Evolutionary conservation across 768 basidiomycete genomes (phyloP), one percentile per base, ranked within the genome.

Genomic region (Crassisporium funariophilum): DNA sequence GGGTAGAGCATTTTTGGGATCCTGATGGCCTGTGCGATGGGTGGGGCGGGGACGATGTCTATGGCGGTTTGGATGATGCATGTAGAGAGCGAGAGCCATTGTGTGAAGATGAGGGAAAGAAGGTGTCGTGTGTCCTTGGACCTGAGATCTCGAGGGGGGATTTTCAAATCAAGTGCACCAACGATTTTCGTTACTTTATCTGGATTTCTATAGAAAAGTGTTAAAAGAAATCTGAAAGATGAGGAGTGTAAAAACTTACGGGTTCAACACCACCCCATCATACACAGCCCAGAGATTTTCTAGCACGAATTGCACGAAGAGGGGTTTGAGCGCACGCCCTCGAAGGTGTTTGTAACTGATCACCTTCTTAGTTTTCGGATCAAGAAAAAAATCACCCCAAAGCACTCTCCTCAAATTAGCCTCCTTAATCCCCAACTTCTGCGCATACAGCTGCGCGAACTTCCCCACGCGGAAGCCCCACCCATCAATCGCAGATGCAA

Each of bases 211-310:
- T 19, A 35, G 27, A 34, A 22, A 37, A 40, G 33, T 45, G 53
- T 44, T 54, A 48, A 47, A 62, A 45, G 58, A 48, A 31, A 3
- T 52, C 5, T 36, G 10, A 19, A 27, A 21, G 19, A 45, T 17
- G 27, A 15, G 27, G 29, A n/a, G n/a, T 35, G 35, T 35, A 41
- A 42, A 47, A 19, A 33, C 38, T 11, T 60, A 98, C 95, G 92
- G 90, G 55, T 95, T 91, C 11, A 90, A 66, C 31, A 90, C 69
- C 11, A 94, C 85, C 12, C 88, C 91, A 58, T 97, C 92, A 62
- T 98, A 99, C 9, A 97, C 88, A 12, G 91, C 88, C 95, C 95
- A 99, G 19, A 99, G 78, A 63, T 98, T 98, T 43, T 98, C 97
- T 54, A 99, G 69, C 10, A 99, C 87, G 56, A 98, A 95, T 69